A percentile compares a stretch with the other conserved stretches of the same genome.
phyloP scores from a whole-genome alignment of 2,329 filamentous ascomycete genomes.

The Penicillium vulpinum region DNA sequence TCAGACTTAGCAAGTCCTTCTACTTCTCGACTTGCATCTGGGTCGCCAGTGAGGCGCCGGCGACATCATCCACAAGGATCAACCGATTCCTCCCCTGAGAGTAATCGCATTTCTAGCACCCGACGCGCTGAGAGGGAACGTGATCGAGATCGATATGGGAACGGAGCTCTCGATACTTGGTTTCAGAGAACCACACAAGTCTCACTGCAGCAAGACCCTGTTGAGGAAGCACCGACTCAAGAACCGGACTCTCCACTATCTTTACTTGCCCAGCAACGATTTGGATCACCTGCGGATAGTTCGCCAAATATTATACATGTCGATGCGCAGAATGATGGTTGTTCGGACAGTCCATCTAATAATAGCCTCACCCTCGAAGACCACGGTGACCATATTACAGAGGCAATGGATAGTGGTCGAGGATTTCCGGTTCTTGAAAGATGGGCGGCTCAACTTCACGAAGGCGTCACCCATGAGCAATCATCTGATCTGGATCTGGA shows the following conservation, averaged over 20 bases:
- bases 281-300: neutral
- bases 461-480: conserved; percentile 2
- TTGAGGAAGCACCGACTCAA: neutral
- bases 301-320: neutral
- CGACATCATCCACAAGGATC: neutral
- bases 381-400: neutral
- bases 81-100: neutral
- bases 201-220: neutral
- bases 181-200: conserved; percentile 19
- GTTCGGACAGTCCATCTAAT: neutral
- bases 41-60: conserved; percentile 10
- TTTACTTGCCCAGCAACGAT: conserved; percentile 17
- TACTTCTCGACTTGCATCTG: neutral
- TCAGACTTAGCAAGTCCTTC: conserved; percentile 1
- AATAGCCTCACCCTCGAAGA: neutral
- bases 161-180: conserved; percentile 25
- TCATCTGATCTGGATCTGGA: conserved; percentile 19
- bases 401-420: conserved; percentile 21
- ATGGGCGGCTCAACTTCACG: conserved; percentile 23
- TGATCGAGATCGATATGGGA: conserved; percentile 22
- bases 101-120: neutral
- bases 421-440: conserved; percentile 25
- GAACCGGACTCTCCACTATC: conserved; percentile 15
- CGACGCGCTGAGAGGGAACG: conserved; percentile 14
- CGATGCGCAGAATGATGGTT: neutral